Evolutionary conservation across 1,284 basidiomycete species (phyloP).

Genomic region (Trametes sp.): DNA sequence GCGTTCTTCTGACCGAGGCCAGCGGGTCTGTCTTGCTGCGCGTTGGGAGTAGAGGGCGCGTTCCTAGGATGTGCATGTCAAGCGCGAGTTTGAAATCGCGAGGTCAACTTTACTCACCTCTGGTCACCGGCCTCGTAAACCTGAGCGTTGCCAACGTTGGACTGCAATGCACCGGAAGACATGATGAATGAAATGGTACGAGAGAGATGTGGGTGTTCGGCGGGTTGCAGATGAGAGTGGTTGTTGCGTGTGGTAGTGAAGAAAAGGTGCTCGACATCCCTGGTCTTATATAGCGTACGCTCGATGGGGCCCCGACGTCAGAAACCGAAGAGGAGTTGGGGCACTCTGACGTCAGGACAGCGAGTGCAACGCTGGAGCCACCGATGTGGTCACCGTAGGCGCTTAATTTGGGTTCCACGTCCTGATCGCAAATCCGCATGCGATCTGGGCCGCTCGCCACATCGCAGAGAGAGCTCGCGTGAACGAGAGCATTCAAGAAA

Average conservation of each 20-base stretch:
- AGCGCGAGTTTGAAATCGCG: not conserved
- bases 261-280: not conserved
- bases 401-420: not conserved
- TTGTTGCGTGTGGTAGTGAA: no score
- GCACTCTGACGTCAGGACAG: not conserved
- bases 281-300: slow-evolving; percentile 7
- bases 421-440: not conserved
- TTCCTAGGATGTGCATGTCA: not conserved
- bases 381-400: not conserved
- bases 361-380: not conserved
- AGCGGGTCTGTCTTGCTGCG: slow-evolving; percentile 9
- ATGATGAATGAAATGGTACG: slow-evolving; percentile 14
- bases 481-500: not conserved
- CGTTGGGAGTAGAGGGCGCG: not conserved
- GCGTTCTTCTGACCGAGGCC: slow-evolving; percentile 31
- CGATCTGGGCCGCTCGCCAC: not conserved
- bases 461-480: not conserved
- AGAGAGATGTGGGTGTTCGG: not conserved
- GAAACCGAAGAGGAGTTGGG: not conserved
- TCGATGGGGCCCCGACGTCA: slow-evolving; percentile 26
- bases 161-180: slow-evolving; percentile 36
- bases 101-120: slow-evolving; percentile 18
- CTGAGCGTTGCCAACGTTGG: slow-evolving; percentile 36
- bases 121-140: slow-evolving; percentile 36
- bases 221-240: not conserved